phyloP scores from a whole-genome alignment of 345 rosid genomes.

The Populus nigra region DNA sequence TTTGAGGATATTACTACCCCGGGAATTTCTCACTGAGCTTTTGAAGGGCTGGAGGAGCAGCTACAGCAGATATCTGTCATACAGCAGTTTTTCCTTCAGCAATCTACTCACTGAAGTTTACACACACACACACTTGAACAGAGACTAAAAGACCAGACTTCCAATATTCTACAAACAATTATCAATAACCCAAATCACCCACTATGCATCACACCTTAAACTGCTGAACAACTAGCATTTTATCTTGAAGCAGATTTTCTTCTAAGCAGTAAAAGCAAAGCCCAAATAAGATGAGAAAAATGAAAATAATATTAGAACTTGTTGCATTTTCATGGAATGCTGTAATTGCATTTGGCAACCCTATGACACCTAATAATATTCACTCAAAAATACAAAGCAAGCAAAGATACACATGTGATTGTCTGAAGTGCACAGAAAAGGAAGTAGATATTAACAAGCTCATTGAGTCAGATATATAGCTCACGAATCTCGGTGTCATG shows the following conservation, averaged over 20 bases:
- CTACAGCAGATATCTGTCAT: constrained; percentile 80
- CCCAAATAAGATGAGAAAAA: not conserved
- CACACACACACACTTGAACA: not conserved
- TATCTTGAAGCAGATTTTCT: not conserved
- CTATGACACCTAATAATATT: no score
- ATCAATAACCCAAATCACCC: not conserved
- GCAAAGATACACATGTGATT: no score
- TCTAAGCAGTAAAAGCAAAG: not conserved
- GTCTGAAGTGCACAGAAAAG: not conserved
- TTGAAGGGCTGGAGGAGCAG: constrained; percentile 91
- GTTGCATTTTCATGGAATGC: not conserved
- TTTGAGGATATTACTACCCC: constrained; percentile 48
- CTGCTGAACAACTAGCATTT: not conserved
- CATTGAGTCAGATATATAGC: not conserved
- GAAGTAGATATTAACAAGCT: not conserved
- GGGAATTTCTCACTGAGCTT: constrained; percentile 93
- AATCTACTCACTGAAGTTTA: not conserved
- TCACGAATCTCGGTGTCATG: not conserved
- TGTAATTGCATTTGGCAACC: not conserved
- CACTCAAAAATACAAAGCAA: no score
- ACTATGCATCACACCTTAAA: not conserved
- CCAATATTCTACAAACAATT: not conserved
- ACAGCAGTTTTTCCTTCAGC: constrained; percentile 12
- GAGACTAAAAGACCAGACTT: not conserved
- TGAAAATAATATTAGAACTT: not conserved